Conservation (phyloP, 2,329 filamentous ascomycete species). For the Aspergillus neotritici region DNA sequence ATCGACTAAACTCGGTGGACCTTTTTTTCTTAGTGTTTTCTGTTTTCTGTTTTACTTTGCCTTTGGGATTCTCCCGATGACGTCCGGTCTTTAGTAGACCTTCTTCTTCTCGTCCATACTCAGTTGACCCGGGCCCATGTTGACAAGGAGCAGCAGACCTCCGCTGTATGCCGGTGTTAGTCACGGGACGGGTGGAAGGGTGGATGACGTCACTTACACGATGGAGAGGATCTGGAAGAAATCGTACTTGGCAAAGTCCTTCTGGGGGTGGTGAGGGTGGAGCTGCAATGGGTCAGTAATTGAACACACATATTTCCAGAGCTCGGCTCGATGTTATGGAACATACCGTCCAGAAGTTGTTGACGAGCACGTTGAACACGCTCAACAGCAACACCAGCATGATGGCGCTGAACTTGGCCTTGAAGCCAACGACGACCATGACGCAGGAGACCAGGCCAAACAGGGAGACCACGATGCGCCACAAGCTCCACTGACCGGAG, state of each 20-base stretch:
- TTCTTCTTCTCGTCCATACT: conserved; percentile 99
- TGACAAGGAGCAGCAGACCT: conserved; percentile 90
- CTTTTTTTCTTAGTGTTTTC: too few species aligned
- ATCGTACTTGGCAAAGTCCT: conserved; percentile 99
- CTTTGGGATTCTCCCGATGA: too few species aligned
- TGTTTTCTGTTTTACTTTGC: too few species aligned
- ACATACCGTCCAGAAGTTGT: conserved; percentile 99
- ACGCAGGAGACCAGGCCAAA: conserved; percentile 86
- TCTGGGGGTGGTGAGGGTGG: conserved; percentile 96
- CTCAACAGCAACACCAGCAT: conserved; percentile 92
- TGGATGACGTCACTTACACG: conserved; percentile 53
- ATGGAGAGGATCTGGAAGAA: conserved; percentile 99
- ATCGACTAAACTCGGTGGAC: too few species aligned
- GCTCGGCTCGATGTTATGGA: not conserved
- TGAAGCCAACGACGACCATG: conserved; percentile 99
- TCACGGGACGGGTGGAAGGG: not conserved
- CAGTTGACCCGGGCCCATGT: conserved; percentile 96
- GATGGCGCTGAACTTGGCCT: conserved; percentile 97
- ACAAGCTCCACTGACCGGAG: conserved; percentile 85
- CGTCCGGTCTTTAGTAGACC: conserved; percentile 65
- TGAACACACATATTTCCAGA: not conserved
- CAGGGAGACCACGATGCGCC: conserved; percentile 76
- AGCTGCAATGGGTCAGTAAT: conserved; percentile 53
- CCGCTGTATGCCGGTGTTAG: conserved; percentile 47
- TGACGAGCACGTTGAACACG: conserved; percentile 93